Base-by-base conservation (phyloP, 331 rosid genomes). In the Acacia pycnantha region DNA sequence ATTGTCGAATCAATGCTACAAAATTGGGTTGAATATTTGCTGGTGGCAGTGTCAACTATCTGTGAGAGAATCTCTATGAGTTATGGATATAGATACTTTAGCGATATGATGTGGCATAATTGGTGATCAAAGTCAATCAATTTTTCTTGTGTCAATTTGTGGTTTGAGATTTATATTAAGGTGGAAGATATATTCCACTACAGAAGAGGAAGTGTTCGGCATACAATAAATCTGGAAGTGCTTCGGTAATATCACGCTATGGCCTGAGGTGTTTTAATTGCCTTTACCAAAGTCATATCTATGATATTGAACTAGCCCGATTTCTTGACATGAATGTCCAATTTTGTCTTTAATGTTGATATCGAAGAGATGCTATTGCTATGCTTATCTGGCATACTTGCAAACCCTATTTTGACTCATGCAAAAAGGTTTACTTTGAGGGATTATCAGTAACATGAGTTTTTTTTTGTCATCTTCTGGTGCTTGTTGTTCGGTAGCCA, bases 1-100 rank as follows among this genome's bases (percentile, higher is more conserved):
- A 53, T 44, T 44, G 35, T 51, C 61, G 54, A 73, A 78, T 65
- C 58, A 77, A 77, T 82, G 54, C 41, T 27, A 21, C 75, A 65
- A 56, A 76, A 41, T 58, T 61, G 64, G 37, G 31, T 29, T 11
- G 74, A 70, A 46, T 70, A 48, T 5, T 33, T 41, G 12, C 47
- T 59, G 74, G 18, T 65, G 31, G 35, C 70, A 21, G 19, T 75
- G 35, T 48, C 26, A 31, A 67, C 19, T 43, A 12, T 70, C 4
- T n/a, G 53, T 43, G 73, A 50, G 71, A 65, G 16, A 67, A 24
- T 72, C 44, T 67, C 31, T 58, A 22, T 21, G n/a, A 37, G 35
- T n/a, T 29, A 54, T 80, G 75, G 53, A 14, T 82, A 16, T 22
- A 53, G 76, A 82, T 58, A 26, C 75, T 43, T 43, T 6, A 13